Conservation (phyloP, 345 rosid genomes). For the Raphanus sativus region DNA sequence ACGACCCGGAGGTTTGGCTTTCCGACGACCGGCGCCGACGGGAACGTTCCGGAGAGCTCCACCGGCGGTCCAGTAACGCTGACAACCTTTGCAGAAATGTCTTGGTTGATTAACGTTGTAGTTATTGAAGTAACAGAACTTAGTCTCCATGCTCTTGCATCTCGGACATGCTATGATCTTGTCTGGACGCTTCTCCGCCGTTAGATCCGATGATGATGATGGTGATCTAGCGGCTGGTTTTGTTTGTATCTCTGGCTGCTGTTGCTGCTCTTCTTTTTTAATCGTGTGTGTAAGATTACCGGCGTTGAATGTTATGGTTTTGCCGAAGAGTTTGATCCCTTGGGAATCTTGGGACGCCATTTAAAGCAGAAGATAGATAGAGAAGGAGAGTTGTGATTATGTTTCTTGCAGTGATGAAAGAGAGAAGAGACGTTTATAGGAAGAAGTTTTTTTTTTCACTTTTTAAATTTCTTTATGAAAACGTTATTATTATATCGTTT, state of each 20-base stretch:
- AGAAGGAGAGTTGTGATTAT: slow-evolving; percentile 17
- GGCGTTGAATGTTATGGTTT: slow-evolving; percentile 62
- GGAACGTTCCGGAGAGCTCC: slow-evolving; percentile 96
- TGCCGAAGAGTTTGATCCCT: slow-evolving; percentile 88
- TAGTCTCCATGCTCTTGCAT: slow-evolving; percentile 96
- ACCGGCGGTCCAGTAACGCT: slow-evolving; percentile 97
- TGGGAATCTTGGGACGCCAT: slow-evolving; percentile 58
- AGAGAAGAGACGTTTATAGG: slow-evolving; percentile 15
- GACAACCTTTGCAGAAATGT: slow-evolving; percentile 95
- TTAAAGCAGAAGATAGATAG: slow-evolving; percentile 14
- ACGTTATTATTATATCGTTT: slow-evolving; percentile 24
- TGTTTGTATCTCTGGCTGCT: slow-evolving; percentile 35
- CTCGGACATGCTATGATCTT: slow-evolving; percentile 91
- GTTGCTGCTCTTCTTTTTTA: slow-evolving; percentile 43
- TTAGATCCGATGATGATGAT: slow-evolving; percentile 35
- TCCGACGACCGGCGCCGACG: slow-evolving; percentile 92
- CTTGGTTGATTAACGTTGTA: slow-evolving; percentile 99
- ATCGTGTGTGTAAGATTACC: slow-evolving; percentile 33
- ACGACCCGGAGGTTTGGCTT: slow-evolving; percentile 63
- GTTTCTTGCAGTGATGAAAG: slow-evolving; percentile 32
- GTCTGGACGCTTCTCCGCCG: slow-evolving; percentile 69
- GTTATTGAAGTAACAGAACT: slow-evolving; percentile 94
- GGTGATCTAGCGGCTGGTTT: slow-evolving; percentile 29
- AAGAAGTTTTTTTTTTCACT: slow-evolving; percentile 6
- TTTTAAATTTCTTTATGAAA: neutral